These are phyloP conservation scores for Colletotrichum liriopes DNA, from an alignment of 2,329 filamentous ascomycete genomes.

Conservation along the genomic window DNA sequence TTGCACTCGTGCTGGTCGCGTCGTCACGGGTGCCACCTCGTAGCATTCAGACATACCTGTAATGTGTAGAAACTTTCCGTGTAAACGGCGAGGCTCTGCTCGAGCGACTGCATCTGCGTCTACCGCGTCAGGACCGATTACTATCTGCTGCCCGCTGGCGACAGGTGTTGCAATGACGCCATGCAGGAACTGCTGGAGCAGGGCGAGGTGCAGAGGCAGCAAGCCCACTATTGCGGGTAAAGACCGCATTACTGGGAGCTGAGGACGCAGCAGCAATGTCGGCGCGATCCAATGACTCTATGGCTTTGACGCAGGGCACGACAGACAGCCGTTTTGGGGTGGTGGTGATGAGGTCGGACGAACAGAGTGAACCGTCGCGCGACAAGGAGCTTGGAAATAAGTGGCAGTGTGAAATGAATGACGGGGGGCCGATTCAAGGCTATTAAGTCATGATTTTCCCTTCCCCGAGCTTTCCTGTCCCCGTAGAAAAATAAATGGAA, in stretches of 20 bases:
- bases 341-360: no score
- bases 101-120: constrained; percentile 51
- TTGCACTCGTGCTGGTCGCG: background rate
- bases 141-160: constrained; percentile 40
- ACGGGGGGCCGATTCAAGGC: constrained; percentile 35
- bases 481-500: constrained; percentile 35
- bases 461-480: constrained; percentile 29
- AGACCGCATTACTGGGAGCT: constrained; percentile 39
- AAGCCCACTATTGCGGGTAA: constrained; percentile 43
- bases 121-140: constrained; percentile 40
- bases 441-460: constrained; percentile 37
- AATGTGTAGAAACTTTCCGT: constrained; percentile 88
- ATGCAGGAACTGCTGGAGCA: constrained; percentile 41
- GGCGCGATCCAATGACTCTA: constrained; percentile 8
- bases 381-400: background rate
- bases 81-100: constrained; percentile 60
- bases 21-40: background rate
- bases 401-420: background rate
- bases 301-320: constrained; percentile 26
- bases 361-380: constrained; percentile 7
- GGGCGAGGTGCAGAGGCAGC: constrained; percentile 39
- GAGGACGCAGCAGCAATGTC: constrained; percentile 11
- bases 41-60: constrained; percentile 74
- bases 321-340: background rate
- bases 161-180: constrained; percentile 41